Base-by-base conservation (phyloP, 805 yeast genomes). In the Suhomyces prunicola region DNA sequence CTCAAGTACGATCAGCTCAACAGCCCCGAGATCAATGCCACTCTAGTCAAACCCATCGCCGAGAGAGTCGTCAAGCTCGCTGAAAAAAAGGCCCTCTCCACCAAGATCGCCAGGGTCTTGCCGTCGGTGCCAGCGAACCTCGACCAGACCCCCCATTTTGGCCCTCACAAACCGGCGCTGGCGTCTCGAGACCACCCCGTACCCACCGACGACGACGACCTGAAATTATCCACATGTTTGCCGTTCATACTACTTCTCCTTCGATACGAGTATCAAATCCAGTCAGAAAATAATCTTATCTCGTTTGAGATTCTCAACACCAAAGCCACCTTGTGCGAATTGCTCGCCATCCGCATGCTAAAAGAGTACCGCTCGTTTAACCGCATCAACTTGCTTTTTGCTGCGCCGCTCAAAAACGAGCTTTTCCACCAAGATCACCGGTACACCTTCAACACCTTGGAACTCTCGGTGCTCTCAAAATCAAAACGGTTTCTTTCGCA, bases 401-500 rank as follows among this genome's bases (percentile, higher is more conserved):
- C 68, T 7, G 75, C 74, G 47, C 85, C 86, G 0, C 63, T 81
- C 60, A 70, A 72, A 2, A 69, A 69, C 23, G 73, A 74, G 9
- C 50, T 58, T n/a, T 60, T 58, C 46, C 57, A 57, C 13, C 54
- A 61, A 2, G 42, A 50, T 15, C 56, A 50, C 39, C 40, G 52
- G 13, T 50, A 53, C 63, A 57, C 55, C 6, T 80, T 66, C 67
- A 83, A 57, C 47, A 77, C 84, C 0, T 62, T 82, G 42, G 86
- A 82, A 59, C 65, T 82, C 48, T 78, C 82, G 7, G 76, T 81
- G 47, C 71, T 79, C 41, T 73, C 82, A n/a, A 78, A 78, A 52
- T 78, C 85, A 2, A 82, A 81, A 58, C 69, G 69, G 57, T 75
- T 82, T 54, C 64, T 82, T 46, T 74, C 83, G 3, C 84, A 81